Conservation (phyloP, 2,329 filamentous ascomycete genomes). For the Parasarocladium wereldwijsianum region DNA sequence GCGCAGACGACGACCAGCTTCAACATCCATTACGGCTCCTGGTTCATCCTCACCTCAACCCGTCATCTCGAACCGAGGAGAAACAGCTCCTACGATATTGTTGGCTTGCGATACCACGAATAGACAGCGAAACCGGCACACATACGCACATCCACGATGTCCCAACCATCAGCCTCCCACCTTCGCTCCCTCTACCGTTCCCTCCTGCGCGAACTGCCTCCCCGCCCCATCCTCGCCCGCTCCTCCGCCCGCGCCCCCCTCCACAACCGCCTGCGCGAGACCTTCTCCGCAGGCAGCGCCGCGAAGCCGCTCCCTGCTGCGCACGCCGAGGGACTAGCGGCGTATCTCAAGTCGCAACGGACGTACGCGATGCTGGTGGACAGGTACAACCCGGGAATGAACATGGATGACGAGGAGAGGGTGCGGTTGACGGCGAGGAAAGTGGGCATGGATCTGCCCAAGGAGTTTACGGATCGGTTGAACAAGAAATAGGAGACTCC, state of each 20-base stretch:
- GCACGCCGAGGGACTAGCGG: constrained; percentile 55
- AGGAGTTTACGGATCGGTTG: constrained; percentile 30
- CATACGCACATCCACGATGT: constrained; percentile 13
- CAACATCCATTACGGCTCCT: too few species aligned
- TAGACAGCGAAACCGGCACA: too few species aligned
- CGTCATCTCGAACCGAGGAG: background rate
- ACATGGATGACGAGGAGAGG: constrained; percentile 73
- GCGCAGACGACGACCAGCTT: too few species aligned
- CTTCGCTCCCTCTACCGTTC: constrained; percentile 74
- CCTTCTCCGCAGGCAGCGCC: constrained; percentile 30
- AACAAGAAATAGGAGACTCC: constrained; percentile 5
- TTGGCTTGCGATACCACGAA: too few species aligned
- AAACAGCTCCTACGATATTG: too few species aligned
- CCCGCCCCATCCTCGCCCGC: constrained; percentile 45
- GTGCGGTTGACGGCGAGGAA: constrained; percentile 70
- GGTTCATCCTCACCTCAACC: too few species aligned
- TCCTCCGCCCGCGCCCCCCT: constrained; percentile 48
- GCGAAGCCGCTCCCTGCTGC: constrained; percentile 35
- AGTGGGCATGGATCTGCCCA: constrained; percentile 80
- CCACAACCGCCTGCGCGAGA: constrained; percentile 52
- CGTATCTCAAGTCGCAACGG: constrained; percentile 75
- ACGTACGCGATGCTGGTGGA: constrained; percentile 70
- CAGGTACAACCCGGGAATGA: constrained; percentile 86
- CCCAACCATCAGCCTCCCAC: constrained; percentile 23
- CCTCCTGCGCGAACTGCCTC: constrained; percentile 77